A percentile compares a stretch with the other conserved stretches of the same genome.
Evolutionary conservation across 352 stramenopile species (phyloP).

Genomic region (Pythium rhizo-oryzae): DNA sequence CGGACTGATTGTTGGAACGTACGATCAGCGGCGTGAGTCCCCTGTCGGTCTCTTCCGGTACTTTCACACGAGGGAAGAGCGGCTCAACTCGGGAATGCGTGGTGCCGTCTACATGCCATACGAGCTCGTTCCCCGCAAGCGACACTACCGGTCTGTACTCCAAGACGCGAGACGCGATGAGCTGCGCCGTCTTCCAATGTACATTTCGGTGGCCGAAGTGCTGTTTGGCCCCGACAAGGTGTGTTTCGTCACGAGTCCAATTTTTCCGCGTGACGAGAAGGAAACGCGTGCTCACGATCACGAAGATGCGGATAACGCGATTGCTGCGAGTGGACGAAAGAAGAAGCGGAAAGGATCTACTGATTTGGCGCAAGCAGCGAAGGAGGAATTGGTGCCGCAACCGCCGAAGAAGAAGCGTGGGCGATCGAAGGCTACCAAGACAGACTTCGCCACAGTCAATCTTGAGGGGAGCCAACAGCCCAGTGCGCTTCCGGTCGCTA

Average conservation of each 20-base stretch:
- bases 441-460: not conserved
- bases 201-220: constrained; percentile 39
- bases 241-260: not conserved
- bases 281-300: not conserved
- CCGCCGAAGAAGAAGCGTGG: constrained; percentile 18
- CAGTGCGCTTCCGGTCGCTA: not conserved
- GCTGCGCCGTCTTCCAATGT: constrained; percentile 39
- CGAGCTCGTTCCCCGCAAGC: constrained; percentile 57
- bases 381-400: not conserved
- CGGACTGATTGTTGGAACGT: constrained; percentile 94
- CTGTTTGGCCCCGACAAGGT: constrained; percentile 16
- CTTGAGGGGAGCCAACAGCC: not conserved
- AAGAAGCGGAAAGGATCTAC: constrained; percentile 19
- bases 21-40: constrained; percentile 80
- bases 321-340: not conserved
- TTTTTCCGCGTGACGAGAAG: not conserved
- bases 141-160: constrained; percentile 55
- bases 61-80: constrained; percentile 77
- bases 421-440: not conserved
- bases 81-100: constrained; percentile 54
- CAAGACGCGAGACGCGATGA: constrained; percentile 43
- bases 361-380: not conserved
- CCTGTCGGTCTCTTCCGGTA: constrained; percentile 85
- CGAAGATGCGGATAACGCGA: not conserved
- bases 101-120: constrained; percentile 72